Conservation (phyloP, 1,139 yeast genomes). For the Zygotorulaspora mrakii region DNA sequence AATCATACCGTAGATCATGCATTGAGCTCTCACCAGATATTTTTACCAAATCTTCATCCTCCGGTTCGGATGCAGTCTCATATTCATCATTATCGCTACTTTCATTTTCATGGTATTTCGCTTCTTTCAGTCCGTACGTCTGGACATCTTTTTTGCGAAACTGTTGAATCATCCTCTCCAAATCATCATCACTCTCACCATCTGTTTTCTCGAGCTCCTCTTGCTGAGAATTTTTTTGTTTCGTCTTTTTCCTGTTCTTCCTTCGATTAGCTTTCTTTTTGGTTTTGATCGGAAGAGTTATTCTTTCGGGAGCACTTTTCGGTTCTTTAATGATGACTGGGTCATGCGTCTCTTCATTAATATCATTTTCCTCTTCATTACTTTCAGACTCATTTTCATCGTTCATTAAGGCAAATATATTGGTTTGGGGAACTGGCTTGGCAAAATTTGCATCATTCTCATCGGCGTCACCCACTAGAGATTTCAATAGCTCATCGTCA, state of each 20-base stretch:
- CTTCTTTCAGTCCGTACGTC: slow-evolving; percentile 12
- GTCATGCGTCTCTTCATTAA: slow-evolving; percentile 16
- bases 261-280: slow-evolving; percentile 21
- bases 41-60: slow-evolving; percentile 37
- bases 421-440: slow-evolving; percentile 28
- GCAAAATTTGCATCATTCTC: slow-evolving; percentile 16
- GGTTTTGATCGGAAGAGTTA: slow-evolving; percentile 29
- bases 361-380: slow-evolving; percentile 28
- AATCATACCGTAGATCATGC: slow-evolving; percentile 37
- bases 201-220: slow-evolving; percentile 27
- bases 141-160: slow-evolving; percentile 28
- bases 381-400: slow-evolving; percentile 42
- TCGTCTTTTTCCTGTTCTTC: slow-evolving; percentile 27
- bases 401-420: slow-evolving; percentile 53
- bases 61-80: slow-evolving; percentile 38
- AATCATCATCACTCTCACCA: slow-evolving; percentile 30
- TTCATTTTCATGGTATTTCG: slow-evolving; percentile 10
- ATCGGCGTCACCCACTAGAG: slow-evolving; percentile 22
- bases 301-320: slow-evolving; percentile 6
- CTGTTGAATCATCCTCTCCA: slow-evolving; percentile 31
- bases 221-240: slow-evolving; percentile 18
- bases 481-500: slow-evolving; percentile 38
- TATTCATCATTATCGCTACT: slow-evolving; percentile 33
- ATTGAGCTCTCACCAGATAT: slow-evolving; percentile 36
- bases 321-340: too few species aligned